Conservation (phyloP, 768 basidiomycete genomes). For the Amanita rubescens region DNA sequence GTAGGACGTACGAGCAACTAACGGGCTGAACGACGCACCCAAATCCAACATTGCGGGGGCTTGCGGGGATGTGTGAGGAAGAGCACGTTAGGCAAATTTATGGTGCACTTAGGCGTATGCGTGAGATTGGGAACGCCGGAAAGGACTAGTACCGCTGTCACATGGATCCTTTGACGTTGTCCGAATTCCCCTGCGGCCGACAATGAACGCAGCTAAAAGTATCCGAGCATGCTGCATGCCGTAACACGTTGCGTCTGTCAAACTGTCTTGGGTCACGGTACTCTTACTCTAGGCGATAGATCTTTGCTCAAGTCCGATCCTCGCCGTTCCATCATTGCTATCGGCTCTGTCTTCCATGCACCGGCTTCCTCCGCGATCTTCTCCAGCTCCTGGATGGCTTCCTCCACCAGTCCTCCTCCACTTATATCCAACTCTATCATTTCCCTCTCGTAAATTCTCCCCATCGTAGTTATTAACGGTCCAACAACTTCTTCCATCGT, state of each 20-base stretch:
- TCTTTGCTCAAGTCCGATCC: background rate
- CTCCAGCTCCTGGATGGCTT: constrained; percentile 41
- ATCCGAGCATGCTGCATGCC: too few species aligned
- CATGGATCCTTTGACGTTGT: too few species aligned
- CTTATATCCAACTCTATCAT: constrained; percentile 36
- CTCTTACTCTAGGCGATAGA: background rate
- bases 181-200: too few species aligned
- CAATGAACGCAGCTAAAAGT: too few species aligned
- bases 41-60: background rate
- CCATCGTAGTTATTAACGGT: constrained; percentile 41
- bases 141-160: too few species aligned
- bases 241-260: too few species aligned
- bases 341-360: constrained; percentile 24
- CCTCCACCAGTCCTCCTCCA: constrained; percentile 38
- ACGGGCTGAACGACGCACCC: background rate
- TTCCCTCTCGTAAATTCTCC: constrained; percentile 40
- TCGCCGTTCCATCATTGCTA: background rate
- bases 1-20: background rate
- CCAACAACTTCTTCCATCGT: constrained; percentile 44
- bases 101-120: too few species aligned
- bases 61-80: background rate
- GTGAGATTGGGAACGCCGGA: too few species aligned
- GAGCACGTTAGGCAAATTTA: too few species aligned
- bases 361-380: constrained; percentile 34
- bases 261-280: too few species aligned